Base-by-base conservation (phyloP, 164 flowering plant genomes). In the Cinnamomum chago region DNA sequence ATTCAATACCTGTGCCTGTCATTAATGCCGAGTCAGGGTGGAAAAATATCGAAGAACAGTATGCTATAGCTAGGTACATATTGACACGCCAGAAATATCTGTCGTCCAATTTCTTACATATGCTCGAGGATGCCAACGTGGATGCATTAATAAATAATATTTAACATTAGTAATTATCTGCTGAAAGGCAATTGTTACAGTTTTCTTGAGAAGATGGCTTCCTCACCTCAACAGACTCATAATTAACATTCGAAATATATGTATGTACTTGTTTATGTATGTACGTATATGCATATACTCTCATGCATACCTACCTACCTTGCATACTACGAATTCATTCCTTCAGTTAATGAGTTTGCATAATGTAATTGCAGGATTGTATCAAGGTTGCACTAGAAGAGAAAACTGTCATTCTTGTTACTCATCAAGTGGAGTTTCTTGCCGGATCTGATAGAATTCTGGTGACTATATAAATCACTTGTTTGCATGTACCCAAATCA, bases 341-440 rank as follows among this genome's bases (percentile, higher is more conserved):
- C 20, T 18, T 13, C 64, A 30, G 40, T 58, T 58, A 76, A 65
- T 67, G 40, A 69, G 50, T 62, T 67, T 50, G 3, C 62, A 51
- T 25, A 18, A 27, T 55, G 40, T 20, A 35, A 77, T 71, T 83
- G 79, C 86, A 94, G 96, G 93, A 90, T 0, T 94, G 95, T 81
- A 94, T 94, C 64, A 84, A 86, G 95, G 74, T 28, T 67, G 90
- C 92, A 58, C 84, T 94, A 3, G 78, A 70, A 35, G 68, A 74
- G 20, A 92, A 92, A 76, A 94, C 92, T 22, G 95, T 94, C 52
- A 82, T 94, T 78, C 84, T 94, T 50, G 97, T 94, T 40, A 92
- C 98, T 68, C 97, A 94, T 82, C 98, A 94, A 87, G 94, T 92
- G 23, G 98, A 94, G 77, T 94, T 92, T 75, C 92, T 94, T 9